Conservation (phyloP, 1,139 yeast species). For the Magnusiomyces tetraspermus region DNA sequence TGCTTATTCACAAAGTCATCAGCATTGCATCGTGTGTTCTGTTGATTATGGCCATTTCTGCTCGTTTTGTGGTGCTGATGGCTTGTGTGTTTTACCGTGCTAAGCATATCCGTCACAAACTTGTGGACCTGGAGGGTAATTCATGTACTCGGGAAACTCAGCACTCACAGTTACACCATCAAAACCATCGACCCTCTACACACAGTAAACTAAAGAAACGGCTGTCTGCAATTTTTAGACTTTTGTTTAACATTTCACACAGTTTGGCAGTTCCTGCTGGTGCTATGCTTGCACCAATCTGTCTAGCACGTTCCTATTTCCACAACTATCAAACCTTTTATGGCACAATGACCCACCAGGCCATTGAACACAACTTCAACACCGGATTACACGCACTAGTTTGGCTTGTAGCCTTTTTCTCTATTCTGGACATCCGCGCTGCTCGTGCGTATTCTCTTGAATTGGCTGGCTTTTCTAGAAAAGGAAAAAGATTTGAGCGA, state of each 20-base stretch:
- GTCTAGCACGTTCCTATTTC: not conserved
- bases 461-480: not conserved
- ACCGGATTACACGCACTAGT: not conserved
- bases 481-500: not conserved
- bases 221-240: not conserved
- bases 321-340: slow-evolving; percentile 1
- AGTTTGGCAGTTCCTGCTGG: not conserved
- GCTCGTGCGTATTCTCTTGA: not conserved
- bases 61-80: not conserved
- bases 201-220: too few species aligned
- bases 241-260: not conserved
- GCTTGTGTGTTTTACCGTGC: not conserved
- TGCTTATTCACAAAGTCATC: not conserved
- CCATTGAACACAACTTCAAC: not conserved
- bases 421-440: not conserved
- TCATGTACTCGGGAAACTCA: not conserved
- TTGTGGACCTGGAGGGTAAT: too few species aligned
- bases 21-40: not conserved
- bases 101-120: not conserved
- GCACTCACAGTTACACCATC: not conserved
- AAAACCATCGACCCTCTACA: too few species aligned
- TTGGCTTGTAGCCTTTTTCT: slow-evolving; percentile 3
- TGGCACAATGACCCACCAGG: not conserved
- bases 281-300: not conserved
- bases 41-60: not conserved